Evolutionary conservation across 768 basidiomycete genomes (phyloP).

Genomic region (Tricholoma bakamatsutake): DNA sequence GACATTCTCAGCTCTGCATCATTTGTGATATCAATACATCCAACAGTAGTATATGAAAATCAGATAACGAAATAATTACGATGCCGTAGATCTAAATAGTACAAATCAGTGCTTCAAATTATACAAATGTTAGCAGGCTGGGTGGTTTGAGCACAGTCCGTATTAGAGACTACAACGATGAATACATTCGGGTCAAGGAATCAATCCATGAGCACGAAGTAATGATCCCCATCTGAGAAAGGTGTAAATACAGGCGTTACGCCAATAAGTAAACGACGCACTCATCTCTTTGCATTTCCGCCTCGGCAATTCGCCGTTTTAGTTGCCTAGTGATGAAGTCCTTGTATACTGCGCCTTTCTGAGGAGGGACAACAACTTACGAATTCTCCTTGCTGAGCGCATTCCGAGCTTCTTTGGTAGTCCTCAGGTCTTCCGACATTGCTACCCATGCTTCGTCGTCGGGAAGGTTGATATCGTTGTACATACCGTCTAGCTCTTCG

Average conservation of each 20-base stretch:
- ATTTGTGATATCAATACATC: not conserved
- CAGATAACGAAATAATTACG: slow-evolving; percentile 4
- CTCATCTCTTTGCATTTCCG: slow-evolving; percentile 77
- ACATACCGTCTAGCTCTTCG: slow-evolving; percentile 90
- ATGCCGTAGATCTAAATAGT: slow-evolving; percentile 4
- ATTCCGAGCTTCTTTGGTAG: slow-evolving; percentile 75
- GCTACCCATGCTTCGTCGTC: slow-evolving; percentile 80
- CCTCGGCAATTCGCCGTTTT: slow-evolving; percentile 62
- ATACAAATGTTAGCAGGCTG: slow-evolving; percentile 11
- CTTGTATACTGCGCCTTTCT: not conserved
- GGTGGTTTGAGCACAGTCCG: slow-evolving; percentile 5
- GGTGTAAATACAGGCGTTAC: slow-evolving; percentile 8
- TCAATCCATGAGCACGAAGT: slow-evolving; percentile 44
- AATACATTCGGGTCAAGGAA: slow-evolving; percentile 20
- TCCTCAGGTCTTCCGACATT: slow-evolving; percentile 63
- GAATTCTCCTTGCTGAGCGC: slow-evolving; percentile 72
- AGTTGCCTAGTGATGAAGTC: slow-evolving; percentile 42
- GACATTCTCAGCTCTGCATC: not conserved
- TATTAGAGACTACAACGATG: slow-evolving; percentile 8
- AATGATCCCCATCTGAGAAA: slow-evolving; percentile 58
- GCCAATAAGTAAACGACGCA: slow-evolving; percentile 33
- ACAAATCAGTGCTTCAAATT: slow-evolving; percentile 6
- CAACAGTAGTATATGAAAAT: slow-evolving; percentile 1
- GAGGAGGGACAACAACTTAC: slow-evolving; percentile 36
- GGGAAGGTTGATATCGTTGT: slow-evolving; percentile 76